These are phyloP conservation scores for Trichaptum fuscoviolaceum DNA, from an alignment of 768 basidiomycete genomes.

Conservation along the genomic window DNA sequence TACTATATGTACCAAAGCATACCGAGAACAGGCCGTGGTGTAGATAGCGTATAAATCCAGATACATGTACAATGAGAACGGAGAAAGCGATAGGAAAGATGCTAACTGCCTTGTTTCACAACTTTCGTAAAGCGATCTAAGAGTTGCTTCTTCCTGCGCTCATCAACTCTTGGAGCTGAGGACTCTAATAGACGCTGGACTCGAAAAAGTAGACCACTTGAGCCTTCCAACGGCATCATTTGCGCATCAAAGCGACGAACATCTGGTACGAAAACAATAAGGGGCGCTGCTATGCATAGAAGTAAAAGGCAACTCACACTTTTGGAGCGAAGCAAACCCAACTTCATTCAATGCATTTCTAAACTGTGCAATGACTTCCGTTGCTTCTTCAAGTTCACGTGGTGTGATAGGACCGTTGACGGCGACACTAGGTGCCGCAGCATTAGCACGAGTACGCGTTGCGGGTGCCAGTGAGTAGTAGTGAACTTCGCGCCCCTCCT, in stretches of 20 bases:
- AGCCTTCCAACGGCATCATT: slow-evolving; percentile 70
- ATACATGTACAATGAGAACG: neutral
- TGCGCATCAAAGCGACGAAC: slow-evolving; percentile 72
- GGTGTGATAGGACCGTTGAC: slow-evolving; percentile 14
- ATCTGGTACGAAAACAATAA: slow-evolving; percentile 34
- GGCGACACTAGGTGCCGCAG: slow-evolving; percentile 10
- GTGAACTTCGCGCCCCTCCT: neutral
- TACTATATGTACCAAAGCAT: neutral
- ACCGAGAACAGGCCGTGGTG: neutral
- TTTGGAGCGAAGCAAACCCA: slow-evolving; percentile 45
- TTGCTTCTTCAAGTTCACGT: slow-evolving; percentile 17
- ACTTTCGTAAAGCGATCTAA: slow-evolving; percentile 49
- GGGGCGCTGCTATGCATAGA: slow-evolving; percentile 4
- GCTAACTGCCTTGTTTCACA: neutral
- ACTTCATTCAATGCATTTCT: slow-evolving; percentile 29
- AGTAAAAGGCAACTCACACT: slow-evolving; percentile 42
- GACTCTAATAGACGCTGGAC: slow-evolving; percentile 55
- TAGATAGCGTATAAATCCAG: neutral
- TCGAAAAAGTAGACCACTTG: slow-evolving; percentile 59
- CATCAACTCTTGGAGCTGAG: slow-evolving; percentile 35
- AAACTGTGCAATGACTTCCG: slow-evolving; percentile 34
- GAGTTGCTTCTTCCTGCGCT: slow-evolving; percentile 41
- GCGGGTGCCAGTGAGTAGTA: neutral
- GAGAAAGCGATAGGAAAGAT: neutral
- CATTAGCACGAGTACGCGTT: neutral